Evolutionary conservation across 2,329 filamentous ascomycete genomes (phyloP).

Genomic region (Immersiporthe knoxdaviesiana): DNA sequence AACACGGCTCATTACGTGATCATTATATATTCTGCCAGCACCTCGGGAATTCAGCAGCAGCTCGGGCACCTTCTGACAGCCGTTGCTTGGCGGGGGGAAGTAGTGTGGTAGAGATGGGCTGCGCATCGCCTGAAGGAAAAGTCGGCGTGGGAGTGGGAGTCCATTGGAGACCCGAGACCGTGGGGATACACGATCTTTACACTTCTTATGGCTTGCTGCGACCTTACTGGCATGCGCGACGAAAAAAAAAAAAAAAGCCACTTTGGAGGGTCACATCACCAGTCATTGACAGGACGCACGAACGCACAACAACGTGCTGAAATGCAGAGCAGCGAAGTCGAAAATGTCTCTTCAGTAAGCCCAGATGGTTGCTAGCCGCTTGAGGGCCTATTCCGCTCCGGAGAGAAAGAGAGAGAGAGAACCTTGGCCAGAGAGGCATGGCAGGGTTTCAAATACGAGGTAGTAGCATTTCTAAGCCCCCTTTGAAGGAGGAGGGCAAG

Average conservation of each 20-base stretch:
- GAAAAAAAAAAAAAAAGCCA: not conserved
- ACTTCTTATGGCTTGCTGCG: not conserved
- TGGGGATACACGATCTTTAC: not conserved
- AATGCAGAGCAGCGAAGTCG: not conserved
- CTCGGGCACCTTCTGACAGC: constrained; percentile 5
- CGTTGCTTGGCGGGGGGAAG: constrained; percentile 3
- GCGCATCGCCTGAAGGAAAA: not conserved
- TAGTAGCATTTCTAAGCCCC: constrained; percentile 6
- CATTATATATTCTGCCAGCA: constrained; percentile 12
- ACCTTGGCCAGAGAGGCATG: not conserved
- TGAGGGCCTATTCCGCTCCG: not conserved
- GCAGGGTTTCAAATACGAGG: constrained; percentile 17
- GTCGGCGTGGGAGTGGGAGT: not conserved
- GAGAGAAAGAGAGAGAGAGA: no score
- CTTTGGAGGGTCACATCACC: not conserved
- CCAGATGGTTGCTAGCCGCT: not conserved
- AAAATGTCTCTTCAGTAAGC: not conserved
- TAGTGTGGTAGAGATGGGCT: not conserved
- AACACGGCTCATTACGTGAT: constrained; percentile 10
- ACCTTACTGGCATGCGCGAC: not conserved
- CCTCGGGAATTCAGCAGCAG: constrained; percentile 13
- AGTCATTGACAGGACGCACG: not conserved
- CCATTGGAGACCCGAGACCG: not conserved
- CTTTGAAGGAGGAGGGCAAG: not conserved
- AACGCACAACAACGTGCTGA: not conserved